Conservation (phyloP, 2,329 filamentous ascomycete genomes). For the Clathrospora elynae region DNA sequence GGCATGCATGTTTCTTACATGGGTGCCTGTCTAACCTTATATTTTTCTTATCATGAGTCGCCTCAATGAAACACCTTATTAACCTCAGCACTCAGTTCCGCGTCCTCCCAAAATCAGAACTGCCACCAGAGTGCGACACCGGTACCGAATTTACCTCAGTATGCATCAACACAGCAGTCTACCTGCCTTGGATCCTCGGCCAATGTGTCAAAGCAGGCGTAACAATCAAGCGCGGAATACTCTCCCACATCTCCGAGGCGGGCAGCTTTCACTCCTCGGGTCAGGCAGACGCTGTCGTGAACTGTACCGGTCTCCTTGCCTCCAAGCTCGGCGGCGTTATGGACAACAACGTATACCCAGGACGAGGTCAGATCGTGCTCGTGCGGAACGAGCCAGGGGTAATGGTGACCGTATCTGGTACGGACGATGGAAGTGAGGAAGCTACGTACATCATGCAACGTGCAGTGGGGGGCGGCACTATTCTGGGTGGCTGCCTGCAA, state of each 20-base stretch:
- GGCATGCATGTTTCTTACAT: no score
- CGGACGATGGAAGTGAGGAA: conserved; percentile 74
- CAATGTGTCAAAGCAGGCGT: conserved; percentile 78
- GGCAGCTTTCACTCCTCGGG: conserved; percentile 62
- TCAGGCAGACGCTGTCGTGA: conserved; percentile 73
- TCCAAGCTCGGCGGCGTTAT: conserved; percentile 78
- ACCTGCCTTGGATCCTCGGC: conserved; percentile 82
- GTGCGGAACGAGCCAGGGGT: conserved; percentile 76
- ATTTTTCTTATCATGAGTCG: no score
- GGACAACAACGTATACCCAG: conserved; percentile 74
- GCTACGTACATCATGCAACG: conserved; percentile 81
- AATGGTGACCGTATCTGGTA: conserved; percentile 74
- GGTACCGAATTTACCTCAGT: conserved; percentile 80
- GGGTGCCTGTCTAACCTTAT: no score
- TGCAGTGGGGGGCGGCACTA: conserved; percentile 74
- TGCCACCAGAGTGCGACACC: conserved; percentile 70
- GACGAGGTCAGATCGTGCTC: conserved; percentile 80
- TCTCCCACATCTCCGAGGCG: conserved; percentile 74
- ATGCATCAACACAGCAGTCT: conserved; percentile 89
- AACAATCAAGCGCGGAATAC: conserved; percentile 54
- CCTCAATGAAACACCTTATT: conserved; percentile 4
- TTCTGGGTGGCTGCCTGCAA: conserved; percentile 86
- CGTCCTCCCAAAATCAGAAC: conserved; percentile 58
- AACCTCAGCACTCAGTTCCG: conserved; percentile 68
- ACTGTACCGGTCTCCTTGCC: conserved; percentile 81